Base-by-base conservation (phyloP, 139 green algal species). In the Volvox reticuliferus region DNA sequence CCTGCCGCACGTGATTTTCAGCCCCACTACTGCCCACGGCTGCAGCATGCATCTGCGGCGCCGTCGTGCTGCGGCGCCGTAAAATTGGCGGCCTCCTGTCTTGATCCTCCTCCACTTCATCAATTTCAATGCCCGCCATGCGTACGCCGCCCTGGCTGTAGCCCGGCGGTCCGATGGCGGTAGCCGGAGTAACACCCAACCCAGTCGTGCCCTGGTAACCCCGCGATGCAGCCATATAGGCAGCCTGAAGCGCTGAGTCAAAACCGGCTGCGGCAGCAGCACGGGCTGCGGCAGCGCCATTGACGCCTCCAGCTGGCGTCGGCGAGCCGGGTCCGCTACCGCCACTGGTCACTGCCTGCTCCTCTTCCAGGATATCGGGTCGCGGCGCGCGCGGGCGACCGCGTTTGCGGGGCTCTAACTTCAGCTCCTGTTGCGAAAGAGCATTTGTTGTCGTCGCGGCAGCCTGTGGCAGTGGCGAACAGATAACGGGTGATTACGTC, bases 71-170 rank as follows among this genome's bases (percentile, higher is more conserved):
- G 12, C 75, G 75, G 28, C n/a, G 28, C 13, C 80, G 80, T 44
- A 28, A 24, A 12, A 16, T 55, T 30, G 44, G 80, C 55, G 78
- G 78, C 78, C 12, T 22, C 18, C 24, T 44, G 37, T 84, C 78
- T 17, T 68, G 30, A 12, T 68, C 78, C 0, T 65, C 20, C 1
- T 65, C 37, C 50, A 44, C 12, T 5, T 73, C 80, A 30, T 73
- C 36, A 5, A 89, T 44, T 28, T 80, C 22, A 65, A 89, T 89
- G 1, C 83, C 83, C 0, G 83, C 83, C 83, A 89, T 80, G 26
- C 83, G 83, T 26, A 89, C 83, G 26, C 67, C 68, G 36, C 83
- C 83, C 13, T 89, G 83, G 83, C 83, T 89, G 67, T 89, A 89
- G 24, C 83, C 83, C 1, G 83, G 83, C 26, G 83, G 83, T 0